Base-by-base conservation (phyloP, 1,139 yeast genomes). In the Candida sp. region DNA sequence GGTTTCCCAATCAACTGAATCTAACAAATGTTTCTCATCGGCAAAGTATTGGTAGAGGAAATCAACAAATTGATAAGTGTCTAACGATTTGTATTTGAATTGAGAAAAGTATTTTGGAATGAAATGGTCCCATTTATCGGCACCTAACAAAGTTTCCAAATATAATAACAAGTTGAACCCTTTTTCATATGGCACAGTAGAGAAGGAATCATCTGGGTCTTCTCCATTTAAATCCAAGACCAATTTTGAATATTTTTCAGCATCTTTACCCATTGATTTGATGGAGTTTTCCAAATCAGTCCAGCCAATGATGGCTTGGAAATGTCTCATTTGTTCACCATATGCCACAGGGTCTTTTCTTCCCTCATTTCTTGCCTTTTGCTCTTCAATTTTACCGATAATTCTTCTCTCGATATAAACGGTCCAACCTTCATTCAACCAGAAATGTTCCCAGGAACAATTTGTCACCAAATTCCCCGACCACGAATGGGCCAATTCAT, bases 391-490 rank as follows among this genome's bases (percentile, higher is more conserved):
- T 5, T 77, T 79, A 29, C 87, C 96, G 36, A 82, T 70, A 49
- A 90, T 90, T 55, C 96, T 75, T 61, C 97, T 79, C 64, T 90
- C 97, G 34, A 90, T 66, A 60, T 89, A 90, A 23, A 90, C 97
- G 12, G 97, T 88, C 97, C 97, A 89, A 35, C 97, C 97, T 68
- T 90, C 97, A 60, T 90, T 90, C 51, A 90, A 75, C 95, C 96
- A 90, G 63, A 90, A 88, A 66, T 89, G 96, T 61, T 87, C 93
- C 95, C 96, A 89, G 0, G 93, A 84, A 55, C 87, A 82, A 66
- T 87, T 89, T 36, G 97, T 89, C 39, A 89, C 96, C 52, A 89
- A 73, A 61, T 89, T 89, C 39, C 97, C 97, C 3, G 89, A 79
- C 96, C 96, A 89, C 32, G 95, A 85, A 63, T 89, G 97, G 3